Conservation (phyloP, 768 basidiomycete species). For the Boletus tylopilopsis region DNA sequence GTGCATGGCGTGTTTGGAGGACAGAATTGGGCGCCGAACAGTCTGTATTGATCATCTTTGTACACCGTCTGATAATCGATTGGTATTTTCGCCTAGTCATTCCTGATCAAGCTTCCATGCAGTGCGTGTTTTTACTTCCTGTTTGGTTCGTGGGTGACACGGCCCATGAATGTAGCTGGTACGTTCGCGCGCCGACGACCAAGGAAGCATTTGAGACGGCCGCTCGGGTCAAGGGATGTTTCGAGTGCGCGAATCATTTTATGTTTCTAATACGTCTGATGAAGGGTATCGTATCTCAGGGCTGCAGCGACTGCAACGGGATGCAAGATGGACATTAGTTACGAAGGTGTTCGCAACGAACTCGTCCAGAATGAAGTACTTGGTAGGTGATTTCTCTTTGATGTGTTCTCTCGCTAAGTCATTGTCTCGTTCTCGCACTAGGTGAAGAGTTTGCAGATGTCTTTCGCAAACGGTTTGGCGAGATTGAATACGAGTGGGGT, state of each 20-base stretch:
- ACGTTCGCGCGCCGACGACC: constrained; percentile 67
- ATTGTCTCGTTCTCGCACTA: constrained; percentile 20
- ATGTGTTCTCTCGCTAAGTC: neutral
- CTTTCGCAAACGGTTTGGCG: constrained; percentile 55
- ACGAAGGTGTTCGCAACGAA: constrained; percentile 41
- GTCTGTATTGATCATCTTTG: constrained; percentile 39
- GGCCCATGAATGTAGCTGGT: constrained; percentile 47
- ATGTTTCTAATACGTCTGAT: neutral
- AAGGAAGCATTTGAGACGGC: constrained; percentile 54
- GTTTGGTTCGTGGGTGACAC: neutral
- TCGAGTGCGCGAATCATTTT: constrained; percentile 46
- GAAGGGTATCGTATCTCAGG: constrained; percentile 30
- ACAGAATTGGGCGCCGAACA: constrained; percentile 68
- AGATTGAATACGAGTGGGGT: constrained; percentile 59
- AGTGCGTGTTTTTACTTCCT: constrained; percentile 38
- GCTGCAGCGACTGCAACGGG: constrained; percentile 67
- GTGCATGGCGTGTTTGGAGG: constrained; percentile 81
- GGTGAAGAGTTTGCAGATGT: constrained; percentile 63
- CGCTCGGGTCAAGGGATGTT: constrained; percentile 66
- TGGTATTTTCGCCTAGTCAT: constrained; percentile 49
- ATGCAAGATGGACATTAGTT: constrained; percentile 47
- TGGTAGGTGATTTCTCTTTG: constrained; percentile 32
- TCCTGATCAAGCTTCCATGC: constrained; percentile 73
- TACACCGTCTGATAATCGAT: neutral
- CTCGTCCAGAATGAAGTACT: constrained; percentile 65